Conservation (phyloP, 257 asterid genomes). For the Eustoma russellianum region DNA sequence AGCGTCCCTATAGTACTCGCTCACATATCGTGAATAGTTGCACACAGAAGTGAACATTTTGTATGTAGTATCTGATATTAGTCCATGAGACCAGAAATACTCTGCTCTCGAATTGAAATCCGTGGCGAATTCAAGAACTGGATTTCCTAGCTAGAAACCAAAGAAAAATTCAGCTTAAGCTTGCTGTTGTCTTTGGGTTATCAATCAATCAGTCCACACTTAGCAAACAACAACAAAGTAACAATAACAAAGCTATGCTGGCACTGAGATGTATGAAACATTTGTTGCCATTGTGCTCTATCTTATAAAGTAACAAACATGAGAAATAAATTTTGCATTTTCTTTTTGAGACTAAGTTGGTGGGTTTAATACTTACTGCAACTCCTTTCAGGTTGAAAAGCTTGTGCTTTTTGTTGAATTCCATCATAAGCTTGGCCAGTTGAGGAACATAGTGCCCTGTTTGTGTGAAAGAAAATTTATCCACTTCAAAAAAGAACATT, state of each 20-base stretch:
- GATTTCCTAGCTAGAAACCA: slow-evolving; percentile 59
- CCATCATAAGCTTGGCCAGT: slow-evolving; percentile 54
- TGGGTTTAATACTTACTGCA: slow-evolving; percentile 39
- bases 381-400: slow-evolving; percentile 53
- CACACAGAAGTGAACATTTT: slow-evolving; percentile 42
- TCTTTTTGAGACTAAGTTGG: background rate
- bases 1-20: slow-evolving; percentile 46
- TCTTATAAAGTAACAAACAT: too few relatives aligned
- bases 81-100: slow-evolving; percentile 72
- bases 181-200: background rate
- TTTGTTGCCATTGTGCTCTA: too few relatives aligned
- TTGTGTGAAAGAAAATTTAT: background rate
- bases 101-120: slow-evolving; percentile 67
- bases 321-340: too few relatives aligned
- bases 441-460: slow-evolving; percentile 70
- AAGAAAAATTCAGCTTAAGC: background rate
- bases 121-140: slow-evolving; percentile 51
- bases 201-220: too few relatives aligned
- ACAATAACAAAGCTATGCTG: too few relatives aligned
- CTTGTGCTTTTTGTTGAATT: slow-evolving; percentile 36
- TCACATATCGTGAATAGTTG: slow-evolving; percentile 56
- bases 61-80: slow-evolving; percentile 60
- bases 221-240: too few relatives aligned
- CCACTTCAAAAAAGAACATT: slow-evolving; percentile 2
- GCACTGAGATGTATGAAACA: too few relatives aligned